These are phyloP conservation scores for Fistulinella staudtii DNA, from an alignment of 1,284 basidiomycete genomes.

Conservation along the genomic window DNA sequence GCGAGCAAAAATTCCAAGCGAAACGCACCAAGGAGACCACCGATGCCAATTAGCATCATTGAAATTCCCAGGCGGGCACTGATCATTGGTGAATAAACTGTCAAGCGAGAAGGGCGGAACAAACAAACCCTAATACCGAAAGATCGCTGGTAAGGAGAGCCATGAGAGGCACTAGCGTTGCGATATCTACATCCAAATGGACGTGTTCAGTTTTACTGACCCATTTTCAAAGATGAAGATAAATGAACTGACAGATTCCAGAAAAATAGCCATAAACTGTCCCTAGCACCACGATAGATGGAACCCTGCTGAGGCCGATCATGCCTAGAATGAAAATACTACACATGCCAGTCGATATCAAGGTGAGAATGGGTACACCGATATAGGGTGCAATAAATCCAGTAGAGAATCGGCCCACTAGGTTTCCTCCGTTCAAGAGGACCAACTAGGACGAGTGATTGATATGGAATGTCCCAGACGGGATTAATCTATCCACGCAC, in stretches of 20 bases:
- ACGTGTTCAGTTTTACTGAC: not conserved
- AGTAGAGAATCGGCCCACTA: slow-evolving; percentile 25
- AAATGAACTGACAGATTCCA: slow-evolving; percentile 35
- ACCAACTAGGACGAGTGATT: slow-evolving; percentile 18
- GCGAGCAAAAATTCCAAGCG: not conserved
- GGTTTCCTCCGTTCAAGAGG: slow-evolving; percentile 23
- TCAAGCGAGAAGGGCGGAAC: not conserved
- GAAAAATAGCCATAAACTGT: slow-evolving; percentile 36
- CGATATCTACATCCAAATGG: slow-evolving; percentile 24
- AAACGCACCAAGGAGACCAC: slow-evolving; percentile 16
- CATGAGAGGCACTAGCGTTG: slow-evolving; percentile 31
- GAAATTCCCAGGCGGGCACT: slow-evolving; percentile 29
- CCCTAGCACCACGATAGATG: slow-evolving; percentile 21
- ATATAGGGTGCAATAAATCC: slow-evolving; percentile 23
- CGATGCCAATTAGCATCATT: slow-evolving; percentile 7
- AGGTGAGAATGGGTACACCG: slow-evolving; percentile 19
- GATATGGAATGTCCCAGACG: not conserved
- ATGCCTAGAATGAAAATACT: slow-evolving; percentile 25
- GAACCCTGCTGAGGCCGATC: slow-evolving; percentile 18
- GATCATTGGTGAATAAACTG: not conserved
- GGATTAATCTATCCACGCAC: slow-evolving; percentile 10
- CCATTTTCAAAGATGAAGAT: not conserved
- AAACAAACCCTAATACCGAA: slow-evolving; percentile 28
- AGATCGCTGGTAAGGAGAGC: slow-evolving; percentile 31
- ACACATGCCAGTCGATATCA: slow-evolving; percentile 27